Evolutionary conservation across 2,329 filamentous ascomycete genomes (phyloP), one percentile per base, ranked within the genome.

Genomic region (Alternaria atra): DNA sequence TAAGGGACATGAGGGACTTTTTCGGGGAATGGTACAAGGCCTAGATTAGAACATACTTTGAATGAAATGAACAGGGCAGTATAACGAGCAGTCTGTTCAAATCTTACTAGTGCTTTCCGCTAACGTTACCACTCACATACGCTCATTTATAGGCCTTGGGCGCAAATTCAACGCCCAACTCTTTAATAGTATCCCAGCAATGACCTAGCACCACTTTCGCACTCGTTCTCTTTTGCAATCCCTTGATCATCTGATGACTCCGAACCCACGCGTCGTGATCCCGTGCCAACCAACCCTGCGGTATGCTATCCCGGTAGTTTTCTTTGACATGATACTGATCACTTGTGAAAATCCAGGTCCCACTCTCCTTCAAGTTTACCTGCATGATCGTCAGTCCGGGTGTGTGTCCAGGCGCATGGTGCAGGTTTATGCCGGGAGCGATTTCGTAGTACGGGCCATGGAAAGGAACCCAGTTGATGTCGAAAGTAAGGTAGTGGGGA

Each of bases 271-370:
- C 70, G 43, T 77, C 73, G 61, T 79, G 74, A 58, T 80, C 77
- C 34, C 76, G 69, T 34, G 74, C 75, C 53, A 79, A 55, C 77
- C 77, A 79, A 1, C 77, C 77, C 55, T 79, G 76, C 23, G 77
- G 77, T 35, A 75, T 67, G 44, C 66, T 67, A n/a, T 71, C 61
- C 32, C 74, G 63, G 35, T 61, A 78, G 30, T 79, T 80, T 67
- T 79, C 77, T 52, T 66, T 66, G 2, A 80, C 76, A 54, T 79
- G 76, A 52, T 79, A 77, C 66, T 75, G 73, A 65, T 79, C 77
- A 20, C 74, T 75, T 13, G 76, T 79, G 63, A 78, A 77, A 43
- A 80, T 73, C 73, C 72, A 78, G 2, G 75, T 77, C 20, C 78
- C 77, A 27, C 60, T 67, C 27, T 77, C 66, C 44, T 64, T 69